Percentiles rank a stretch among this genome's conserved stretches.
These are phyloP conservation scores for Allium sativum DNA, from an alignment of 106 monocot species.

Conservation along the genomic window DNA sequence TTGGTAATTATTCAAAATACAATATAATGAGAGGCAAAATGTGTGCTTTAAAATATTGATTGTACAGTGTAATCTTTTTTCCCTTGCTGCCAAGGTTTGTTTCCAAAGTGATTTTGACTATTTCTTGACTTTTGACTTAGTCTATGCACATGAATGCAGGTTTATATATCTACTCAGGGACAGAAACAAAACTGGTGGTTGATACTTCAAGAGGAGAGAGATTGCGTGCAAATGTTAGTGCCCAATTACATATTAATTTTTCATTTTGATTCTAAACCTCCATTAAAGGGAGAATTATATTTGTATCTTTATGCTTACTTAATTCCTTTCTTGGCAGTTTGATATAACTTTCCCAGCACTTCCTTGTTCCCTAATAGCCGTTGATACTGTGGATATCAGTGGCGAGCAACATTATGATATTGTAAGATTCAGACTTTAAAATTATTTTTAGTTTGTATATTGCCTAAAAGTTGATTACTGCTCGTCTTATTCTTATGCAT, in stretches of 20 bases:
- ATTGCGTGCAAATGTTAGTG: constrained; percentile 39
- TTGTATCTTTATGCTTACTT: background rate
- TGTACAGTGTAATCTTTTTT: too few species aligned
- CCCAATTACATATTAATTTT: background rate
- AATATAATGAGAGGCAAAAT: too few species aligned
- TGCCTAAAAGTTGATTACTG: background rate
- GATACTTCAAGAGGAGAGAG: constrained; percentile 68
- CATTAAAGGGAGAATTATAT: background rate
- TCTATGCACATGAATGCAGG: constrained; percentile 22
- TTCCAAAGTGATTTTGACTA: background rate
- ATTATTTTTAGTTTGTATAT: constrained; percentile 3
- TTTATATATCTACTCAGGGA: constrained; percentile 41
- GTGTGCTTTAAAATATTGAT: too few species aligned
- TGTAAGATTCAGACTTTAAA: constrained; percentile 19
- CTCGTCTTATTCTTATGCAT: background rate
- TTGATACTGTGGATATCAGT: constrained; percentile 62
- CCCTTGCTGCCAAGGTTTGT: background rate
- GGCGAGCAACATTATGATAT: constrained; percentile 75
- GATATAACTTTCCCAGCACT: constrained; percentile 60
- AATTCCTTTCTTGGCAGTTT: constrained; percentile 39
- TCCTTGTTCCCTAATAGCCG: constrained; percentile 54
- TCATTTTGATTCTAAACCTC: background rate
- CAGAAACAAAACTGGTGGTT: constrained; percentile 47
- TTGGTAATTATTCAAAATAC: too few species aligned
- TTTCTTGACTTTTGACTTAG: background rate